A percentile compares a stretch with the other conserved stretches of the same genome.
phyloP scores from a whole-genome alignment of 148 eudicot species.

The Polygonum maritimum region DNA sequence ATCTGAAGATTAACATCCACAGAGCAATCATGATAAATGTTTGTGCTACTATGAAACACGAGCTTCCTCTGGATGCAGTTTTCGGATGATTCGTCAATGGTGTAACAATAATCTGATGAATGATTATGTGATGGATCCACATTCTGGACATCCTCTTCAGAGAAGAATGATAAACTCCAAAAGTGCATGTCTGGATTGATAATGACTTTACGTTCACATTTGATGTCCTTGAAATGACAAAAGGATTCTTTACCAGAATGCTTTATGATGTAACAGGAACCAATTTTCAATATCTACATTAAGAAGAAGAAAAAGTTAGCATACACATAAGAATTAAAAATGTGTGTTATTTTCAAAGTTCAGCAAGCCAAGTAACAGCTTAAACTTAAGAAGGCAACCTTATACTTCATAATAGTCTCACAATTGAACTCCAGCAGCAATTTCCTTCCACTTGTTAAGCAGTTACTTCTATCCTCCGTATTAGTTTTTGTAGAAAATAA shows the following conservation, averaged over 20 bases:
- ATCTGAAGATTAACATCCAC: conserved; percentile 47
- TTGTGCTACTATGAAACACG: conserved; percentile 20
- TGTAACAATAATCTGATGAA: conserved; percentile 14
- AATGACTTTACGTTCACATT: conserved; percentile 25
- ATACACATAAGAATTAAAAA: conserved; percentile 11
- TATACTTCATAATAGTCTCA: conserved; percentile 42
- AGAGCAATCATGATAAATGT: conserved; percentile 19
- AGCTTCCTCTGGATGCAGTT: conserved; percentile 20
- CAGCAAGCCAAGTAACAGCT: neutral
- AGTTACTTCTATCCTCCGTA: conserved; percentile 11
- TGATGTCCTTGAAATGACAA: conserved; percentile 22
- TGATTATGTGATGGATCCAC: conserved; percentile 17
- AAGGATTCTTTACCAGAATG: conserved; percentile 43
- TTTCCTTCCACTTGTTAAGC: conserved; percentile 24
- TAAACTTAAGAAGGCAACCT: conserved; percentile 32
- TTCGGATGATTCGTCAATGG: conserved; percentile 15
- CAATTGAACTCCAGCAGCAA: conserved; percentile 63
- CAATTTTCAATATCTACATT: conserved; percentile 54
- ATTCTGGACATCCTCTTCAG: conserved; percentile 23
- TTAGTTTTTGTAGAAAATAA: conserved; percentile 23
- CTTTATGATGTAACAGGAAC: conserved; percentile 50
- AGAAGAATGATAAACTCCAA: conserved; percentile 47
- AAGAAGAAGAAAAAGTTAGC: conserved; percentile 15
- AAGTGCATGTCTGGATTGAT: conserved; percentile 33
- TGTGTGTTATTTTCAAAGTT: neutral